Evolutionary conservation across 2,329 filamentous ascomycete genomes (phyloP).

Genomic region (Cercospora berteroae): DNA sequence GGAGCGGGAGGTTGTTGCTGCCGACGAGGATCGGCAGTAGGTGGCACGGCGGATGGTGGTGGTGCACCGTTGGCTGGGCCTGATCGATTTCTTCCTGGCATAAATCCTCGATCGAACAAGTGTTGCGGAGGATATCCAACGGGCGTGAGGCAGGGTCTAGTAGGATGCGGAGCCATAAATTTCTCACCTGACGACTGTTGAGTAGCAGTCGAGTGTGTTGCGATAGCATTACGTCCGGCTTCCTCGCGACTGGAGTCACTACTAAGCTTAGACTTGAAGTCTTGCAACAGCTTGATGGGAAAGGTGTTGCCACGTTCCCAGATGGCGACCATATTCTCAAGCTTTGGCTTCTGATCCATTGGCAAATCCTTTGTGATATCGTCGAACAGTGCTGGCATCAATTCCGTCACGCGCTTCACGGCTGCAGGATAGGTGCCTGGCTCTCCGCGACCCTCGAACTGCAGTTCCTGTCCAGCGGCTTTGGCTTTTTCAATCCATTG

Average conservation of each 20-base stretch:
- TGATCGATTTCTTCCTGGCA: conserved; percentile 23
- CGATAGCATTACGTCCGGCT: conserved; percentile 21
- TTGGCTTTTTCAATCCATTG: conserved; percentile 98
- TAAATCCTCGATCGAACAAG: conserved; percentile 35
- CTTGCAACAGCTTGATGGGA: conserved; percentile 71
- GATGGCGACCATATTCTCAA: conserved; percentile 91
- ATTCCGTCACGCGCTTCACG: conserved; percentile 92
- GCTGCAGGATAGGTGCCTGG: conserved; percentile 94
- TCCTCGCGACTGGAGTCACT: conserved; percentile 13
- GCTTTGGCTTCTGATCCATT: conserved; percentile 96
- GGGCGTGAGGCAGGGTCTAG: conserved; percentile 32
- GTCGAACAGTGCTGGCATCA: conserved; percentile 91
- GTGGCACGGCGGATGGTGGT: conserved; percentile 8
- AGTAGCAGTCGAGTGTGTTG: conserved; percentile 16
- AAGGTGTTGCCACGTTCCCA: conserved; percentile 97
- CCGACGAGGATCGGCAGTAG: conserved; percentile 14
- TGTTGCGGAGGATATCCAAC: conserved; percentile 34
- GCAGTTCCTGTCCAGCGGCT: conserved; percentile 70
- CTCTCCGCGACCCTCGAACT: conserved; percentile 66
- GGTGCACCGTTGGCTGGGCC: conserved; percentile 21
- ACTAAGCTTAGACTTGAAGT: conserved; percentile 68
- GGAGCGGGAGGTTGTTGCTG: conserved; percentile 17
- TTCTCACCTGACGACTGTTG: conserved; percentile 29
- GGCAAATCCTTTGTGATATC: conserved; percentile 88
- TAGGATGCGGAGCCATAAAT: conserved; percentile 34